Percentiles rank a stretch among this genome's conserved stretches.
phyloP scores from a whole-genome alignment of 495 filamentous ascomycete species.

The Hypoxylon rickii region DNA sequence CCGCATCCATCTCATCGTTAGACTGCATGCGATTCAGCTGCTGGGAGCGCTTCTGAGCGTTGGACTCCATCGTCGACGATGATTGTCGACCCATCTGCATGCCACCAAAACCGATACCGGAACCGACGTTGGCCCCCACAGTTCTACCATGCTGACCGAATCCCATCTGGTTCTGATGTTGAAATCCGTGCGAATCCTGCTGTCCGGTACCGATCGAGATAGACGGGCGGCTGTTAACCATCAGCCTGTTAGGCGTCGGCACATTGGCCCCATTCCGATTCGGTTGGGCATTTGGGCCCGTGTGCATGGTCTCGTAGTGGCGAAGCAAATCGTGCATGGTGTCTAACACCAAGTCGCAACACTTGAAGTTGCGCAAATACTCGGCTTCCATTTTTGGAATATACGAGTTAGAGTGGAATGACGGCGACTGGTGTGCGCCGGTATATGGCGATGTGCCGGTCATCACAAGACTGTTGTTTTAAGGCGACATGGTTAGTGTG shows the following conservation, averaged over 20 bases:
- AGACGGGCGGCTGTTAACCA: slow-evolving; percentile 33
- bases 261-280: slow-evolving; percentile 41
- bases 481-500: slow-evolving; percentile 30
- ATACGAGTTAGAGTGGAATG: slow-evolving; percentile 96
- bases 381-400: slow-evolving; percentile 96
- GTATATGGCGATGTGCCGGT: slow-evolving; percentile 89
- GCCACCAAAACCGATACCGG: slow-evolving; percentile 42
- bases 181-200: slow-evolving; percentile 43
- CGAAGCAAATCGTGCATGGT: slow-evolving; percentile 93
- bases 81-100: slow-evolving; percentile 55
- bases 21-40: slow-evolving; percentile 37
- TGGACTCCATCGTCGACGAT: slow-evolving; percentile 34
- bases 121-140: slow-evolving; percentile 24
- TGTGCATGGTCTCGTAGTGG: slow-evolving; percentile 95
- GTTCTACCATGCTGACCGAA: slow-evolving; percentile 35
- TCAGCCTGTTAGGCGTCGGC: slow-evolving; percentile 37
- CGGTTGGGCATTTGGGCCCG: slow-evolving; percentile 45
- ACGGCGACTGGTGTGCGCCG: slow-evolving; percentile 79
- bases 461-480: slow-evolving; percentile 80
- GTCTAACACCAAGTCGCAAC: slow-evolving; percentile 84
- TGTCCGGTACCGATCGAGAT: slow-evolving; percentile 34
- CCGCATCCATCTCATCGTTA: slow-evolving; percentile 77
- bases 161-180: slow-evolving; percentile 42
- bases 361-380: slow-evolving; percentile 94
- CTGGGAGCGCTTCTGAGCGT: slow-evolving; percentile 35